Conservation (phyloP, 768 basidiomycete species). For the Sarcomyxa edulis region DNA sequence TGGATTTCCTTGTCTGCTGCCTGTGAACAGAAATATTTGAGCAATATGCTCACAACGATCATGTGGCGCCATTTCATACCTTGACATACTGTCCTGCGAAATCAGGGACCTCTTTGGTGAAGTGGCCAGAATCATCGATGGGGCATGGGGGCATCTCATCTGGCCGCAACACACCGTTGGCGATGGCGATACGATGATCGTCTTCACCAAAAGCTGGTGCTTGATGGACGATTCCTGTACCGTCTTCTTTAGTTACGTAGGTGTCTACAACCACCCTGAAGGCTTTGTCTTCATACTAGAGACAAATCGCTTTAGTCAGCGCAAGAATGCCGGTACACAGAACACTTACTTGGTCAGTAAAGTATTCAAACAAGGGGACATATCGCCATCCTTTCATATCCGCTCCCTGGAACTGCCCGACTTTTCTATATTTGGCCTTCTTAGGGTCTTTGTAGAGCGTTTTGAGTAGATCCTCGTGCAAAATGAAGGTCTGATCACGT, state of each 20-base stretch:
- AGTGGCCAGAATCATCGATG: conserved; percentile 83
- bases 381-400: conserved; percentile 98
- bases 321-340: not conserved
- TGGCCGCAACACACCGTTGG: conserved; percentile 71
- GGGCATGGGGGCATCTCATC: conserved; percentile 98
- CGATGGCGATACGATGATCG: conserved; percentile 90
- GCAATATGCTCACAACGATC: not conserved
- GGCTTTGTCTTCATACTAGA: conserved; percentile 86
- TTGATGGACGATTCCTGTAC: conserved; percentile 98
- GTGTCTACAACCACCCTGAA: conserved; percentile 87
- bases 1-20: conserved; percentile 93
- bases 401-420: conserved; percentile 80
- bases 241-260: conserved; percentile 90
- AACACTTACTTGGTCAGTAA: conserved; percentile 79
- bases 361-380: conserved; percentile 93
- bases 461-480: conserved; percentile 80
- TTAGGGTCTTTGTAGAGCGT: conserved; percentile 96
- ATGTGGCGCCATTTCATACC: conserved; percentile 39
- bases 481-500: conserved; percentile 82
- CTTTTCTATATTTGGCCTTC: conserved; percentile 92
- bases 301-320: too few relatives aligned
- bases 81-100: conserved; percentile 89
- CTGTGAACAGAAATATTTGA: conserved; percentile 30
- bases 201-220: conserved; percentile 98
- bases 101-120: conserved; percentile 86